Conservation (phyloP, 257 asterid genomes). For the Coffea canephora region DNA sequence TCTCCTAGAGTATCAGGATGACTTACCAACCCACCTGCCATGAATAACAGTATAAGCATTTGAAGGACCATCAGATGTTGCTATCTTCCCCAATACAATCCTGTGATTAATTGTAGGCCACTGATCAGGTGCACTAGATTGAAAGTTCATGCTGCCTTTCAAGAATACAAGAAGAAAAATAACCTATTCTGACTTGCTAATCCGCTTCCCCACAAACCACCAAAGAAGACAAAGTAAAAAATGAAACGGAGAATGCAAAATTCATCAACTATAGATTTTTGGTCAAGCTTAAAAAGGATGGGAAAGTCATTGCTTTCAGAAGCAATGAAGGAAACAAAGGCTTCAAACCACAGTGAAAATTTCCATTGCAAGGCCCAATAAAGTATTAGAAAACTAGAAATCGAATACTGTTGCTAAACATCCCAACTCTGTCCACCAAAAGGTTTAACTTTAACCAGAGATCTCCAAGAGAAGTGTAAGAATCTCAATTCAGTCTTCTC, state of each 20-base stretch:
- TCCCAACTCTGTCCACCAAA: neutral
- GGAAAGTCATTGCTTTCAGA: slow-evolving; percentile 1
- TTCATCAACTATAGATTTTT: neutral
- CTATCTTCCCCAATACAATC: slow-evolving; percentile 95
- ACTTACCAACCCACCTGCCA: slow-evolving; percentile 92
- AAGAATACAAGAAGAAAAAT: slow-evolving; percentile 17
- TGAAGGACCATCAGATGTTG: slow-evolving; percentile 80
- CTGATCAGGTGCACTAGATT: slow-evolving; percentile 52
- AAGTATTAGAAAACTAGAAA: neutral
- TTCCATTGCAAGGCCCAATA: neutral
- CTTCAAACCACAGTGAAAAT: neutral
- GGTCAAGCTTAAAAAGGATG: neutral
- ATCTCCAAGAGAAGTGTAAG: neutral
- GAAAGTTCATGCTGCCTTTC: slow-evolving; percentile 33
- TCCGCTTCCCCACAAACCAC: slow-evolving; percentile 32
- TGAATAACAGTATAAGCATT: slow-evolving; percentile 76
- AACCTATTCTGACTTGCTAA: neutral
- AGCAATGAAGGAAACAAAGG: neutral
- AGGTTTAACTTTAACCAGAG: neutral
- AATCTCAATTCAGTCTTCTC: neutral
- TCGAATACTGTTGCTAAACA: neutral
- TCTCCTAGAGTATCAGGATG: slow-evolving; percentile 38
- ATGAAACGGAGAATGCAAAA: neutral
- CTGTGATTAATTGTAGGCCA: slow-evolving; percentile 81
- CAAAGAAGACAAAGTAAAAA: slow-evolving; percentile 15